A percentile compares a stretch with the other conserved stretches of the same genome.
Evolutionary conservation across 257 asterid genomes (phyloP).

Genomic region (Datura wrightii): DNA sequence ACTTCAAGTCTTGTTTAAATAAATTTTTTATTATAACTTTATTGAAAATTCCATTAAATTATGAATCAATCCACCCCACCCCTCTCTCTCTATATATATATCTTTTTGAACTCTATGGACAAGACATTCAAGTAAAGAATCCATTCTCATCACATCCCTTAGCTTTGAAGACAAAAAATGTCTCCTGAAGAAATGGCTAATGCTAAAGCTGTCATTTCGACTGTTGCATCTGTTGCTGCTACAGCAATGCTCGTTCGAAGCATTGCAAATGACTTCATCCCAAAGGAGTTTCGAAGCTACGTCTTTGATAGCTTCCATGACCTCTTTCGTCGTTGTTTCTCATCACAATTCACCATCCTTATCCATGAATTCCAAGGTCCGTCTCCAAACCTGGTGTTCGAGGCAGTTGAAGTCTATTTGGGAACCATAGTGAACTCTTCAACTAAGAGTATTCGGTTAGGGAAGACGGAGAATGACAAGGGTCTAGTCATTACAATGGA

Average conservation of each 20-base stretch:
- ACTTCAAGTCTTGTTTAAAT: slow-evolving; percentile 11
- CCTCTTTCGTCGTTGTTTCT: slow-evolving; percentile 37
- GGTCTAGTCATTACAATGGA: slow-evolving; percentile 44
- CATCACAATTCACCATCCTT: slow-evolving; percentile 44
- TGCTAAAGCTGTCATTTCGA: slow-evolving; percentile 43
- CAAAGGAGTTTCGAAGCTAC: slow-evolving; percentile 42
- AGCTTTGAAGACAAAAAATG: background rate
- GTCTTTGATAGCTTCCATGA: slow-evolving; percentile 27
- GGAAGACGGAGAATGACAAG: slow-evolving; percentile 51
- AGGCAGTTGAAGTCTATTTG: slow-evolving; percentile 51
- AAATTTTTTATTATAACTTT: background rate
- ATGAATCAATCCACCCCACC: background rate
- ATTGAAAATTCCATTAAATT: background rate
- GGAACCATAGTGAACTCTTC: slow-evolving; percentile 40
- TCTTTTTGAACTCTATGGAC: background rate
- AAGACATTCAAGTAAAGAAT: background rate
- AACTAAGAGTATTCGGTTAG: slow-evolving; percentile 38
- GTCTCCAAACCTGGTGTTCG: slow-evolving; percentile 47
- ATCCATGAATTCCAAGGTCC: slow-evolving; percentile 62
- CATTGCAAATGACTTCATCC: slow-evolving; percentile 46
- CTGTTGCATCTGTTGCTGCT: slow-evolving; percentile 56
- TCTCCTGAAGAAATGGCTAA: background rate
- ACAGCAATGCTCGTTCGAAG: slow-evolving; percentile 54
- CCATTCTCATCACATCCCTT: background rate
- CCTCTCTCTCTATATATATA: background rate